Conservation (phyloP, 352 stramenopile species). For the Phytophthora kernoviae region DNA sequence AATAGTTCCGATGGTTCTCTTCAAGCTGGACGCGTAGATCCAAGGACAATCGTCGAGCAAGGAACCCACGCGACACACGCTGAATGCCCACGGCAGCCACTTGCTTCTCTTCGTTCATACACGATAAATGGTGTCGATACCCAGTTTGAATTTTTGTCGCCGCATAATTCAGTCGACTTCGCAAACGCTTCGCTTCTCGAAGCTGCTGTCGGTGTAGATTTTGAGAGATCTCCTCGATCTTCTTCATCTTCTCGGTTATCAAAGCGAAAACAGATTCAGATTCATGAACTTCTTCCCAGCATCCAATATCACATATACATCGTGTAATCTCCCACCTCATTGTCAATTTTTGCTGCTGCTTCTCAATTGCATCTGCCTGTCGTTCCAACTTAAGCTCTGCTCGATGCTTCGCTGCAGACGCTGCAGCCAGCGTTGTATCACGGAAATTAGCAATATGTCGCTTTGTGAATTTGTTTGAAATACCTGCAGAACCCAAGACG, state of each 20-base stretch:
- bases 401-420: conserved; percentile 68
- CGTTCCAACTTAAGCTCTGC: conserved; percentile 66
- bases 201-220: conserved; percentile 69
- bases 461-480: conserved; percentile 87
- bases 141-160: conserved; percentile 54
- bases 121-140: conserved; percentile 34
- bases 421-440: conserved; percentile 74
- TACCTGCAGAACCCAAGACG: conserved; percentile 38
- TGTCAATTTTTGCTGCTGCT: conserved; percentile 84
- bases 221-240: conserved; percentile 73
- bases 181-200: conserved; percentile 68
- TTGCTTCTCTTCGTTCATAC: conserved; percentile 16
- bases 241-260: conserved; percentile 59
- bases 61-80: conserved; percentile 40
- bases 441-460: conserved; percentile 70
- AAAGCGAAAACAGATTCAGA: background rate
- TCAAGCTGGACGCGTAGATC: conserved; percentile 24
- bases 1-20: conserved; percentile 19
- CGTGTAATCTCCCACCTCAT: conserved; percentile 40
- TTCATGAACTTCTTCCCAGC: background rate
- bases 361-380: conserved; percentile 73
- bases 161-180: conserved; percentile 53
- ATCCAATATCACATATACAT: background rate
- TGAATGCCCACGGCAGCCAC: conserved; percentile 53
- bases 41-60: conserved; percentile 25